These are phyloP conservation scores for Fusarium luffae DNA, from an alignment of 2,329 filamentous ascomycete genomes.

Conservation along the genomic window DNA sequence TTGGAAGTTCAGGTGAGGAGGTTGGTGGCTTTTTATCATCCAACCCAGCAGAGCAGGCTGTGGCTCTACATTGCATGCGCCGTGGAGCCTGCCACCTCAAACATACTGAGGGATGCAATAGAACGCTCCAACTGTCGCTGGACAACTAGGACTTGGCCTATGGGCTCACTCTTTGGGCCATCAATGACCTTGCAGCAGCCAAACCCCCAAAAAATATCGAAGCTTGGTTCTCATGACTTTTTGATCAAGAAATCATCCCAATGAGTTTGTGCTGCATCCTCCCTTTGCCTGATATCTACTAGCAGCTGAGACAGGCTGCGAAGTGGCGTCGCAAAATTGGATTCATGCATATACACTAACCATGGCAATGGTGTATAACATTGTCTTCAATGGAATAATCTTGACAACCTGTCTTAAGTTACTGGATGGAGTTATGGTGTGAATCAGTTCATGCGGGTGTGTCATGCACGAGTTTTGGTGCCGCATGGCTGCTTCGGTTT, in stretches of 20 bases:
- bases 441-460: not conserved
- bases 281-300: not conserved
- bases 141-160: not conserved
- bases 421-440: slow-evolving; percentile 1
- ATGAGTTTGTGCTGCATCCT: not conserved
- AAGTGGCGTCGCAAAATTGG: not conserved
- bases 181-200: not conserved
- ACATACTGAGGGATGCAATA: not conserved
- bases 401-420: not conserved
- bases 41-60: not conserved
- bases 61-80: not conserved
- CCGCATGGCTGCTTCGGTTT: slow-evolving; percentile 3
- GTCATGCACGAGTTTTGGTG: not conserved
- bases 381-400: not conserved
- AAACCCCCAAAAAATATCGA: not conserved
- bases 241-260: not conserved
- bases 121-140: not conserved
- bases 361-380: not conserved
- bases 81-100: not conserved
- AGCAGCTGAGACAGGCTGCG: slow-evolving; percentile 8
- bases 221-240: not conserved
- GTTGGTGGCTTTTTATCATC: not conserved
- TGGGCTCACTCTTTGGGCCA: not conserved
- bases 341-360: not conserved
- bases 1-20: not conserved